Evolutionary conservation across 2,329 filamentous ascomycete genomes (phyloP).

Genomic region (Fusarium mundagurra): DNA sequence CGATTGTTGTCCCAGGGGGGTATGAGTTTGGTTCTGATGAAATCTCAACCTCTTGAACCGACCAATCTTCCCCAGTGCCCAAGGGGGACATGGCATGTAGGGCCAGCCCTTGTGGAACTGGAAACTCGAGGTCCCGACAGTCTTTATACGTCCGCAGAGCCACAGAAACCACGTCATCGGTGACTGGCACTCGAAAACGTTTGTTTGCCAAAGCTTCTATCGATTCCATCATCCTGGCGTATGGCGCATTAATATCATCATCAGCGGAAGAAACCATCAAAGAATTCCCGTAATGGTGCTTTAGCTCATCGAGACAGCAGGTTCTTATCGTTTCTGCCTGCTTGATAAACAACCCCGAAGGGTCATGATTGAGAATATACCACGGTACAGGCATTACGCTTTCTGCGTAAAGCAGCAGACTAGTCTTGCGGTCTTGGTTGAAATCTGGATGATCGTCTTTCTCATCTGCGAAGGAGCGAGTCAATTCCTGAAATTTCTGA

Average conservation of each 20-base stretch:
- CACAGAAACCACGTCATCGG: background rate
- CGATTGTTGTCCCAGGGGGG: background rate
- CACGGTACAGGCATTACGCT: background rate
- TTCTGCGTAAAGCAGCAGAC: background rate
- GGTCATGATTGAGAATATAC: background rate
- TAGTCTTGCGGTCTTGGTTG: background rate
- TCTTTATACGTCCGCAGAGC: background rate
- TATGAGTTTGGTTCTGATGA: background rate
- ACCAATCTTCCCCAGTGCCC: background rate
- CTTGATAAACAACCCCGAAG: background rate
- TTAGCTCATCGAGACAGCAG: background rate
- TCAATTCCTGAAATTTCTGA: background rate
- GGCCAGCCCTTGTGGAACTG: background rate
- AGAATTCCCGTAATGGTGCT: background rate
- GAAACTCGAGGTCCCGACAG: background rate
- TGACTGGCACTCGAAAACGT: background rate
- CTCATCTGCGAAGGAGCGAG: background rate
- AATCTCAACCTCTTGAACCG: background rate
- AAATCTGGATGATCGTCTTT: background rate
- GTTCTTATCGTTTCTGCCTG: background rate
- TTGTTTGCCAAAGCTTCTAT: no score
- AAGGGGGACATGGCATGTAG: background rate
- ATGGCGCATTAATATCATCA: background rate
- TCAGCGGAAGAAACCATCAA: background rate
- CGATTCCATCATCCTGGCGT: no score